A percentile compares a stretch with the other conserved stretches of the same genome.
These are phyloP conservation scores for Xylariomycetidae sp. DNA, from an alignment of 2,329 filamentous ascomycete species.

Conservation along the genomic window DNA sequence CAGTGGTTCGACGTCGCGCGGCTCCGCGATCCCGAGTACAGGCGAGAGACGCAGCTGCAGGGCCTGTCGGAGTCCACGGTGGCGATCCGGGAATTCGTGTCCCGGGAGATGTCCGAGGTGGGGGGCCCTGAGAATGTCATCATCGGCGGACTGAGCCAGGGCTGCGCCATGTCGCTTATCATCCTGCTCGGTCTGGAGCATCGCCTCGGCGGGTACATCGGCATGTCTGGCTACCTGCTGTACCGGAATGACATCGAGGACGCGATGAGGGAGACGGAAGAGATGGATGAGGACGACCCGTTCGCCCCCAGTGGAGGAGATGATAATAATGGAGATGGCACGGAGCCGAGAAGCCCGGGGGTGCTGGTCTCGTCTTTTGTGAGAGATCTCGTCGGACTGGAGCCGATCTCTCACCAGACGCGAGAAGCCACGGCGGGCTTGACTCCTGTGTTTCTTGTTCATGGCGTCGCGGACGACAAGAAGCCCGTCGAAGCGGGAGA, in stretches of 20 bases:
- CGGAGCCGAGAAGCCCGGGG: slow-evolving; percentile 7
- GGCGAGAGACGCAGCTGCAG: slow-evolving; percentile 36
- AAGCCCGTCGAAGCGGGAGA: slow-evolving; percentile 29
- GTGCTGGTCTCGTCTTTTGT: slow-evolving; percentile 25
- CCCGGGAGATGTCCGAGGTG: slow-evolving; percentile 23
- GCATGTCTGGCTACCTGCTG: slow-evolving; percentile 43
- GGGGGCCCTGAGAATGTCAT: slow-evolving; percentile 35
- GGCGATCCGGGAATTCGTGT: slow-evolving; percentile 31
- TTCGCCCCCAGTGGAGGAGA: no score
- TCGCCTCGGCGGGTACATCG: slow-evolving; percentile 37
- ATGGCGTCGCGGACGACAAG: slow-evolving; percentile 36
- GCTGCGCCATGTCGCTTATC: slow-evolving; percentile 42
- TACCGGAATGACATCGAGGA: slow-evolving; percentile 32
- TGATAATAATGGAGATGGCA: slow-evolving; percentile 12
- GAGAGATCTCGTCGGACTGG: slow-evolving; percentile 27
- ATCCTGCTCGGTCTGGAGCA: slow-evolving; percentile 35
- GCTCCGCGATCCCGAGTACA: slow-evolving; percentile 33
- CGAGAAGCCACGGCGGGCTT: slow-evolving; percentile 7
- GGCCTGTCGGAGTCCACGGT: slow-evolving; percentile 38
- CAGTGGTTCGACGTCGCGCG: slow-evolving; percentile 48
- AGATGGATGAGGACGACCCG: slow-evolving; percentile 7
- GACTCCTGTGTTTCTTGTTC: slow-evolving; percentile 40
- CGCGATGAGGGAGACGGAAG: slow-evolving; percentile 10
- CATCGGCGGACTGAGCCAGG: slow-evolving; percentile 49
- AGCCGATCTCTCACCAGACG: slow-evolving; percentile 2